Evolutionary conservation across 331 rosid species (phyloP), one percentile per base, ranked within the genome.

Genomic region (Malus hybrid): DNA sequence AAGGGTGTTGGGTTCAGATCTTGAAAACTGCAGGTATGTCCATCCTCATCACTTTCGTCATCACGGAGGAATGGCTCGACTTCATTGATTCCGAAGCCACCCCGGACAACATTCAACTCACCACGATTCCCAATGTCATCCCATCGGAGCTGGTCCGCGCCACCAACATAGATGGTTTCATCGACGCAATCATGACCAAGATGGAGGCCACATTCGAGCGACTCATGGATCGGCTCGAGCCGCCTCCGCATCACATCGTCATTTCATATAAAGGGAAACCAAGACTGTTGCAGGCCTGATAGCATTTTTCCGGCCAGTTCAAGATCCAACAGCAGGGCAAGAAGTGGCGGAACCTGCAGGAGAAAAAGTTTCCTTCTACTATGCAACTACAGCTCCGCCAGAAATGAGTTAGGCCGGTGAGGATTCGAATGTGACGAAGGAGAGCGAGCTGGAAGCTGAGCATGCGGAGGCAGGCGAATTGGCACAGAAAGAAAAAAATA

Each of bases 21-120:
- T 95, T 78, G 97, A 95, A 86, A 90, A 87, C 78, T 90, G 85
- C 93, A 95, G 99, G 99, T 95, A 22, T 22, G 22, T 22, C 22
- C 16, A 48, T 83, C 56, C 76, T 66, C 18, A 39, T 89, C 50
- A 87, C 91, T 20, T 67, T 87, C 14, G 80, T 87, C 9, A 28
- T 87, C 82, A 87, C 90, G 3, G 80, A 89, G 66, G 91, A 89
- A 73, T 89, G 91, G 91, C 73, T 80, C 31, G 80, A 81, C 68
- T 65, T 83, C 62, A 71, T 85, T 46, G 76, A 76, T 18, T 65
- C 87, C 18, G 82, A 85, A 0, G 69, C 87, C 7, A 86, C 74
- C 7, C 86, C 88, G 12, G 42, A 69, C 31, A 86, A 83, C 73
- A 13, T 90, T 13, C 76, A 72, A 11, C 80, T 86, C 75, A 36